A percentile compares a stretch with the other conserved stretches of the same genome.
phyloP scores from a whole-genome alignment of 2,329 filamentous ascomycete species.

The Fusarium irregulare region DNA sequence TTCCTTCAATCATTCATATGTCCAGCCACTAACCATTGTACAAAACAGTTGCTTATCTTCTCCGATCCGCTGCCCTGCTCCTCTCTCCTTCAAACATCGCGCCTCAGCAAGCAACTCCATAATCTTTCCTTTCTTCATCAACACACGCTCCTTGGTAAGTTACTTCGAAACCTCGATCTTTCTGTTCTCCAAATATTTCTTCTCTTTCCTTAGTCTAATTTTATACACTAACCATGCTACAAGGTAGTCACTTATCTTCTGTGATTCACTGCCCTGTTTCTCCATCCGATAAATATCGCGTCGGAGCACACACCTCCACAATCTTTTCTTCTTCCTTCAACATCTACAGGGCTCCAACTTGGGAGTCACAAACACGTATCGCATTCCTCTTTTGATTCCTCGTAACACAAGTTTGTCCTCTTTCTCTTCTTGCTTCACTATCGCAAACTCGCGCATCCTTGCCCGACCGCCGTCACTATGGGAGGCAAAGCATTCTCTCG shows the following conservation, averaged over 20 bases:
- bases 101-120: no score
- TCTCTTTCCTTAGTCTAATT: background rate
- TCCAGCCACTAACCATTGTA: no score
- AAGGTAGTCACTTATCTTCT: background rate
- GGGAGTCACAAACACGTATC: background rate
- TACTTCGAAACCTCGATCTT: background rate
- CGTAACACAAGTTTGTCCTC: background rate
- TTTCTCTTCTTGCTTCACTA: background rate
- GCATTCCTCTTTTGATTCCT: background rate
- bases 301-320: background rate
- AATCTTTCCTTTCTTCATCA: background rate
- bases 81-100: no score
- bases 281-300: background rate
- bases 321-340: background rate
- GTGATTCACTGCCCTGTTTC: background rate
- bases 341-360: background rate
- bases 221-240: background rate
- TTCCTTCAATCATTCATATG: no score
- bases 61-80: no score
- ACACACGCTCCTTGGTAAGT: background rate
- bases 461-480: conserved; percentile 58
- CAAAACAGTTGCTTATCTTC: no score
- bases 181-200: background rate
- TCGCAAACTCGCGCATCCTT: background rate
- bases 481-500: conserved; percentile 71